phyloP scores from a whole-genome alignment of 768 basidiomycete species.

The Dioszegia crocea region DNA sequence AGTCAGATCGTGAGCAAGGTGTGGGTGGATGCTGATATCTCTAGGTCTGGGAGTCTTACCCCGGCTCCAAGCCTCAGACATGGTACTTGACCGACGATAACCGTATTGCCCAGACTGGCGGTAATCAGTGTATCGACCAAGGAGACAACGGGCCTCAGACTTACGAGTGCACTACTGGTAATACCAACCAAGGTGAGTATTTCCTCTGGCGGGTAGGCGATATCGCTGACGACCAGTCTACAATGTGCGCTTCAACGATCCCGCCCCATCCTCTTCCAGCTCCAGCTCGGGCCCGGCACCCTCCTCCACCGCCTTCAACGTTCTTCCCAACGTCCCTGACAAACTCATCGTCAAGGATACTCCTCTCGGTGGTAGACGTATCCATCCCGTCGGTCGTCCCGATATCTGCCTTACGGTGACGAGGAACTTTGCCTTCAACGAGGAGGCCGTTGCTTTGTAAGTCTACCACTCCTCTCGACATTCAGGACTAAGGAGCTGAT shows the following conservation, averaged over 20 bases:
- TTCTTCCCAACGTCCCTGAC: not conserved
- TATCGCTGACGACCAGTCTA: not conserved
- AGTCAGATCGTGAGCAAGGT: not conserved
- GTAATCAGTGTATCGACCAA: slow-evolving; percentile 43
- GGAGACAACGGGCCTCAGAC: slow-evolving; percentile 36
- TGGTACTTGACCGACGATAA: too few relatives aligned
- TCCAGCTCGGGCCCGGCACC: not conserved
- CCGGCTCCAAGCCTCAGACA: slow-evolving; percentile 24
- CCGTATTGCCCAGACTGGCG: slow-evolving; percentile 46
- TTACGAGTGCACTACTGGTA: slow-evolving; percentile 44
- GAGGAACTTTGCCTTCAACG: not conserved
- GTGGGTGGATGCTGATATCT: not conserved
- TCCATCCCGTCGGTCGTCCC: slow-evolving; percentile 10
- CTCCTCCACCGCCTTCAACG: not conserved
- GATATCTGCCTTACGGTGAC: not conserved
- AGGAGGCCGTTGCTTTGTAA: not conserved
- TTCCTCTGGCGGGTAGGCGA: too few relatives aligned
- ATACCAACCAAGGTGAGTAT: slow-evolving; percentile 43
- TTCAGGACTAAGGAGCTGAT: too few relatives aligned
- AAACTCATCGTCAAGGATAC: not conserved
- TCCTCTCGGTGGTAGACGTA: slow-evolving; percentile 1
- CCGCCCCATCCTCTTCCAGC: not conserved
- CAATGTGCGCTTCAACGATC: not conserved
- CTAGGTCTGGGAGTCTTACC: slow-evolving; percentile 7
- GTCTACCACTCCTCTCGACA: not conserved